Evolutionary conservation across 2,329 filamentous ascomycete genomes (phyloP).

Genomic region (Monosporascus sp.): DNA sequence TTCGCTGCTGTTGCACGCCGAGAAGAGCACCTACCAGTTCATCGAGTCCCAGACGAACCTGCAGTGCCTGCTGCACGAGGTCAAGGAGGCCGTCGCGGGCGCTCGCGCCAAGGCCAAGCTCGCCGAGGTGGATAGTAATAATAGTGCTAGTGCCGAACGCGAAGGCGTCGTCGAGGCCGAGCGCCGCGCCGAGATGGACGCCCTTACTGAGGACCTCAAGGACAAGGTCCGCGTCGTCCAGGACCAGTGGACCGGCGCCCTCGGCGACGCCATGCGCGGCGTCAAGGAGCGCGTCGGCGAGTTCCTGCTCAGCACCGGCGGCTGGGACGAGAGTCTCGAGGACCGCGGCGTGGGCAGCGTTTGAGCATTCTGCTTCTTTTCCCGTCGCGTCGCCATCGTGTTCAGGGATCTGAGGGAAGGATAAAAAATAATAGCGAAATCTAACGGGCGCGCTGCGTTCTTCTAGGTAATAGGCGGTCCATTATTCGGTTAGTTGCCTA

Average conservation of each 20-base stretch:
- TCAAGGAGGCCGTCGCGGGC: slow-evolving; percentile 71
- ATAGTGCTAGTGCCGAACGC: no score
- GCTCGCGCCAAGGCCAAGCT: slow-evolving; percentile 59
- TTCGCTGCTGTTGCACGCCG: slow-evolving; percentile 75
- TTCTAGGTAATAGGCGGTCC: no score
- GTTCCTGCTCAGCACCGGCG: slow-evolving; percentile 71
- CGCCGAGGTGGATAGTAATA: slow-evolving; percentile 52
- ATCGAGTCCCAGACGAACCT: slow-evolving; percentile 93
- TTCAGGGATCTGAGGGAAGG: no score
- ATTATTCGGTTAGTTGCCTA: no score
- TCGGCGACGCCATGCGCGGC: slow-evolving; percentile 70
- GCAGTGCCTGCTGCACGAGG: slow-evolving; percentile 84
- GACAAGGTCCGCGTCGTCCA: slow-evolving; percentile 90
- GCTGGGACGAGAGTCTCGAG: slow-evolving; percentile 77
- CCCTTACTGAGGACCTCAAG: slow-evolving; percentile 80
- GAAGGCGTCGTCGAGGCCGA: slow-evolving; percentile 42
- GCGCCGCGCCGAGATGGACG: slow-evolving; percentile 60
- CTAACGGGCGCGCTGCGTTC: no score
- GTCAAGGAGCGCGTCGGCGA: slow-evolving; percentile 70
- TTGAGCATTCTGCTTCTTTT: slow-evolving; percentile 22
- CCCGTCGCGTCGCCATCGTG: slow-evolving; percentile 21
- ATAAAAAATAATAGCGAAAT: no score
- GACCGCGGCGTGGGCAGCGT: slow-evolving; percentile 47
- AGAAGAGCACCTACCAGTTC: slow-evolving; percentile 93
- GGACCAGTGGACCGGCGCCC: slow-evolving; percentile 80